Conservation (phyloP, 73 alveolate genomes). For the Tetrahymena elliotti region DNA sequence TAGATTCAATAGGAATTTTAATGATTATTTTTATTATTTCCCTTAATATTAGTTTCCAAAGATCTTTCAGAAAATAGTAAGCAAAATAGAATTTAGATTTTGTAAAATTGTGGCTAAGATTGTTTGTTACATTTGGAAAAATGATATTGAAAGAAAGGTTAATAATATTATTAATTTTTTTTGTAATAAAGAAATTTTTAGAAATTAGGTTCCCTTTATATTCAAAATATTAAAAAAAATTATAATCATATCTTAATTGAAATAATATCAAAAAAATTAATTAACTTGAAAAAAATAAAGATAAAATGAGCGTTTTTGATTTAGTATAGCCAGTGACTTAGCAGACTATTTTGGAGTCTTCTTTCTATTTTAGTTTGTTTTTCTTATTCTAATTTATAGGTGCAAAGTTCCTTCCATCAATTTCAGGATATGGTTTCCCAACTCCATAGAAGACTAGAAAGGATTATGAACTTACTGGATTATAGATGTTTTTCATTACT, state of each 20-base stretch:
- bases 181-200: neutral
- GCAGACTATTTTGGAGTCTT: neutral
- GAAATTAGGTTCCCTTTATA: neutral
- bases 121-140: neutral
- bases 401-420: constrained; percentile 8
- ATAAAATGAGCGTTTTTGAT: neutral
- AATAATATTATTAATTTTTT: neutral
- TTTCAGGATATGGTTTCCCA: constrained; percentile 4
- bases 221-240: no score
- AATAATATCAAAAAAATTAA: neutral
- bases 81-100: no score
- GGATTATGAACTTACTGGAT: constrained; percentile 7
- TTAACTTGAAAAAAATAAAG: neutral
- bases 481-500: constrained; percentile 1
- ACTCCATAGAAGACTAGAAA: constrained; percentile 3
- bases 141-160: neutral
- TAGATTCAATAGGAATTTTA: no score
- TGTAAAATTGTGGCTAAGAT: neutral
- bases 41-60: neutral
- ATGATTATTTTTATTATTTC: no score
- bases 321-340: neutral
- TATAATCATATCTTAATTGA: neutral
- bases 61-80: neutral
- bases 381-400: constrained; percentile 13
- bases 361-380: neutral